These are phyloP conservation scores for Plasmodium knowlesi DNA, from an alignment of 169 alveolate genomes.

Conservation along the genomic window DNA sequence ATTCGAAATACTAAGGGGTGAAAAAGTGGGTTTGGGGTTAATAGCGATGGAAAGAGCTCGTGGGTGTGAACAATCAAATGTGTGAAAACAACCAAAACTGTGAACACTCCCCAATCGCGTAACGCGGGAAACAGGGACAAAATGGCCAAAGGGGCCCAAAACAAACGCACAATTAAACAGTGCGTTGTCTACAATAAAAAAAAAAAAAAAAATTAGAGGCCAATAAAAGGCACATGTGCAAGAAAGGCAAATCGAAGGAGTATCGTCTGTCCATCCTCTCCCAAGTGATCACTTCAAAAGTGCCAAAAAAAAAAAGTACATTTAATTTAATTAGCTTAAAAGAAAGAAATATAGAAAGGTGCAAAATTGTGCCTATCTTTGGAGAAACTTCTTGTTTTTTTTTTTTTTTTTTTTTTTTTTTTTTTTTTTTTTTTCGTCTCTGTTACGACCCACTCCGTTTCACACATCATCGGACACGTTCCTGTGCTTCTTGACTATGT, in stretches of 20 bases:
- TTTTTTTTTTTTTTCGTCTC: not conserved
- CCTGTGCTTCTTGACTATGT: slow-evolving; percentile 49
- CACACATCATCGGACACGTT: slow-evolving; percentile 20
- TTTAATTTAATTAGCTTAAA: not conserved
- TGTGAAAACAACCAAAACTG: not conserved
- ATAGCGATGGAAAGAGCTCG: not conserved
- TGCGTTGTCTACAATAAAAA: not conserved
- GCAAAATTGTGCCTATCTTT: not conserved
- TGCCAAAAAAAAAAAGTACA: not conserved
- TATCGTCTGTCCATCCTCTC: not conserved
- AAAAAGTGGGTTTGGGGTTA: not conserved
- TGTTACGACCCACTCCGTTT: not conserved
- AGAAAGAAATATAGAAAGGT: not conserved
- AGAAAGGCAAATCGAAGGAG: not conserved
- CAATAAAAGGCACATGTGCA: not conserved
- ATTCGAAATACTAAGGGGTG: not conserved
- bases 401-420: not conserved
- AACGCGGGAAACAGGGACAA: not conserved
- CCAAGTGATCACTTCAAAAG: not conserved
- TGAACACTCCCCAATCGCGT: not conserved
- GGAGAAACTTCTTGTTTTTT: not conserved
- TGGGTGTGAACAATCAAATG: not conserved
- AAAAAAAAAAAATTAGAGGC: not conserved
- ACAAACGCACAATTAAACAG: not conserved
- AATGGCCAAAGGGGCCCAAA: not conserved